Base-by-base conservation (phyloP, 1,139 yeast genomes). In the Saccharomyces hybrid region DNA sequence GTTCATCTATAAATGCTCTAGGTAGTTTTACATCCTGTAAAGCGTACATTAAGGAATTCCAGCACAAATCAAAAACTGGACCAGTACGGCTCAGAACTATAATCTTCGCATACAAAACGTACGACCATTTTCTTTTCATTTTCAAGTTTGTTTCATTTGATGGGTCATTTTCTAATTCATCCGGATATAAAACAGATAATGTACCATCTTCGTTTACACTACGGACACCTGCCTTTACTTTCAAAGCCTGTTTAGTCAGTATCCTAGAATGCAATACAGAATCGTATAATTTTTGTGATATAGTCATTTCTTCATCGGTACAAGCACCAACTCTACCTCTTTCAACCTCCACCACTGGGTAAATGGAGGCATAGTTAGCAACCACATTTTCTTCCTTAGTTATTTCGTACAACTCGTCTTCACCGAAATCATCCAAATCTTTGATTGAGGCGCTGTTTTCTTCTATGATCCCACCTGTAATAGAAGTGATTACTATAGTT, bases 241-340 rank as follows among this genome's bases (percentile, higher is more conserved):
- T 71, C 31, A 85, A 70, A 4, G 81, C 69, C 7, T 72, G 67
- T 50, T 73, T 71, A 2, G 80, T 75, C 31, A 87, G 70, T 19
- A 84, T 59, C 52, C 80, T 80, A 19, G 84, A 77, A 61, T 81
- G 83, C 54, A 80, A 70, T 14, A 86, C 66, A 2, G 77, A 71
- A 62, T 88, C 88, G 64, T 81, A 82, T 32, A 88, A 65, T 56
- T 76, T 75, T 68, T 88, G 96, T 2, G 95, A 82, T 34, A 88
- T 66, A 31, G 81, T 82, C 87, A 88, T 89, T 70, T 91, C 97
- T 71, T 91, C 97, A 61, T 85, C 90, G 1, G 95, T 84, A 24
- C 97, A 97, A 2, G 93, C 89, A 38, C 90, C 88, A 4, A 73
- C 74, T 55, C 89, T 76, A 19, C 96, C 96, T 56, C 95, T 76